Evolutionary conservation across 139 green algal species (phyloP), one percentile per base, ranked within the genome.

Genomic region (Prasinococcaceae sp.): DNA sequence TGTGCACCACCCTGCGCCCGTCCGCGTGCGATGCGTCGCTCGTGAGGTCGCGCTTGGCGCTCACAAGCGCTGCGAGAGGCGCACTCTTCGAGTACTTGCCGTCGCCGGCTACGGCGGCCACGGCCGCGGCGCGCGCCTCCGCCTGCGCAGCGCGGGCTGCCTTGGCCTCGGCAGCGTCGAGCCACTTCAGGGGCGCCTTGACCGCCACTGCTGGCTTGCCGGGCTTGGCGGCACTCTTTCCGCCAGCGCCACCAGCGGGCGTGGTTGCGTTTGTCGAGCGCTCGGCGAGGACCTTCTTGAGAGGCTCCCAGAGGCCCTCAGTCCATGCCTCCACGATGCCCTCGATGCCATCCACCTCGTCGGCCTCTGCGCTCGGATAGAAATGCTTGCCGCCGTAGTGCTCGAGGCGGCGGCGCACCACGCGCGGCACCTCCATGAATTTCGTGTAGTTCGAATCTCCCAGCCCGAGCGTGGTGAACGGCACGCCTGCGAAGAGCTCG

Each of bases 361-460:
- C 87, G 17, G 80, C 84, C 60, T 96, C 88, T 16, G 29, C 62
- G 26, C 39, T 60, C 0, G 50, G 40, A 49, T 84, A 85, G 65
- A 94, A 94, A 16, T 44, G 48, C 17, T 45, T 50, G 0, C 79
- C 89, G 8, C 89, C 89, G 39, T 93, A 50, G 24, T 93, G 81
- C 23, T 58, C 32, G 25, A 97, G 67, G 3, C 50, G 65, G 32
- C 30, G 67, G 8, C 70, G 66, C 19, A 94, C 70, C 3, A 60
- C 47, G 1, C 86, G 72, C 0, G 86, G 72, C 19, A 94, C 77
- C 3, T 57, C 36, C 79, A 92, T 92, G 74, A 84, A 97, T 33
- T 74, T 70, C 8, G 88, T 96, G 69, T 97, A 98, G 69, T 98
- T 98, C 48, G 77, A 89, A 74, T 98, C 89, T 1, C 89, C 89